phyloP scores from a whole-genome alignment of 129 eudicot genomes.

The Arctium minus region DNA sequence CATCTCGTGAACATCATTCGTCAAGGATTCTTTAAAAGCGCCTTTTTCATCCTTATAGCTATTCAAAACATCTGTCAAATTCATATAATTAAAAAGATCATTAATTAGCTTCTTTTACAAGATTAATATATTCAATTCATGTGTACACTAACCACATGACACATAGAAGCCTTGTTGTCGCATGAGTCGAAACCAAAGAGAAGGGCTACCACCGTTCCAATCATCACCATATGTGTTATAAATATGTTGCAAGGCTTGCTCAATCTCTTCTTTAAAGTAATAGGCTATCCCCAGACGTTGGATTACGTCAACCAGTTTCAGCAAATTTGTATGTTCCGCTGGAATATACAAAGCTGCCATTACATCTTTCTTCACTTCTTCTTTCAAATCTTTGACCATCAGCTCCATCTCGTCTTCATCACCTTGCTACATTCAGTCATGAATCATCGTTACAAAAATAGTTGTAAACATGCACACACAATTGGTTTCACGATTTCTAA shows the following conservation, averaged over 20 bases:
- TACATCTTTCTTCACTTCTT: background rate
- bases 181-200: background rate
- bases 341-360: background rate
- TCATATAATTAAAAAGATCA: too few species aligned
- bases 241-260: background rate
- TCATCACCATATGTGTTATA: background rate
- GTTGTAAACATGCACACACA: background rate
- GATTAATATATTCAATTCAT: background rate
- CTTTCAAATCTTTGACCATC: background rate
- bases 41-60: slow-evolving; percentile 13
- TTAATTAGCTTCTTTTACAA: background rate
- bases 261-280: background rate
- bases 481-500: background rate
- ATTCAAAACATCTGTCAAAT: slow-evolving; percentile 7
- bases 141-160: background rate
- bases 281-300: slow-evolving; percentile 4
- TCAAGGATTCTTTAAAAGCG: slow-evolving; percentile 6
- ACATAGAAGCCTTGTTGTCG: background rate
- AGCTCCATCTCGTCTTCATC: background rate
- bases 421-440: background rate
- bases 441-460: background rate
- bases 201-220: background rate
- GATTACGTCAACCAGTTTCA: background rate
- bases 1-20: slow-evolving; percentile 16
- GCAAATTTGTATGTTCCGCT: background rate